These are phyloP conservation scores for Withania somnifera DNA, from an alignment of 305 asterid species.

Conservation along the genomic window DNA sequence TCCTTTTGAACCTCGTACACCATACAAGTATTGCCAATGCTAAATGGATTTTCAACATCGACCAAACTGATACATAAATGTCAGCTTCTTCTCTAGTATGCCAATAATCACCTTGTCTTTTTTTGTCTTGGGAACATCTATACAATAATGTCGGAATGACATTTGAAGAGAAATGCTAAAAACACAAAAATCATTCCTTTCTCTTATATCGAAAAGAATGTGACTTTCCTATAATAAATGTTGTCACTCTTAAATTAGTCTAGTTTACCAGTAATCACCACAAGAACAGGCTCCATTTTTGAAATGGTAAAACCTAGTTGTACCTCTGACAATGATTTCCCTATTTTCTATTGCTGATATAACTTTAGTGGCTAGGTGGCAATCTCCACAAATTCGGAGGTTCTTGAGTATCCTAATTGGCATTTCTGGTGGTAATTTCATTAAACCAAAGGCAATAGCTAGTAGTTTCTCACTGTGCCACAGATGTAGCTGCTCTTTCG, in stretches of 20 bases:
- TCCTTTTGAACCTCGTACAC: background rate
- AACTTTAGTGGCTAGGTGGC: conserved; percentile 52
- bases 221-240: background rate
- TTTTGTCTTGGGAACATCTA: too few relatives aligned
- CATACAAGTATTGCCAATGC: background rate
- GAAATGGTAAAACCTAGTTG: conserved; percentile 65
- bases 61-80: background rate
- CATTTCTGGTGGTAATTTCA: conserved; percentile 19
- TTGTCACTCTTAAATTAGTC: background rate
- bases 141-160: too few relatives aligned
- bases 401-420: conserved; percentile 62
- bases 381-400: conserved; percentile 60
- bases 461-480: conserved; percentile 70
- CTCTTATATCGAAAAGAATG: background rate
- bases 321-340: conserved; percentile 61
- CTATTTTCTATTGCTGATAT: conserved; percentile 46
- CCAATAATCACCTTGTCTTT: background rate
- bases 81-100: background rate
- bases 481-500: conserved; percentile 51
- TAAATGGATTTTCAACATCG: background rate
- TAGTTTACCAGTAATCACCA: conserved; percentile 56
- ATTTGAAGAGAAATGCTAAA: background rate
- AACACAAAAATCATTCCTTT: background rate
- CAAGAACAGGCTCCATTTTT: conserved; percentile 58
- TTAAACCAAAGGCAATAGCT: conserved; percentile 55